Evolutionary conservation across 225 moss, liverwort and hornwort species (phyloP).

Genomic region (Pleurozium schreberi): DNA sequence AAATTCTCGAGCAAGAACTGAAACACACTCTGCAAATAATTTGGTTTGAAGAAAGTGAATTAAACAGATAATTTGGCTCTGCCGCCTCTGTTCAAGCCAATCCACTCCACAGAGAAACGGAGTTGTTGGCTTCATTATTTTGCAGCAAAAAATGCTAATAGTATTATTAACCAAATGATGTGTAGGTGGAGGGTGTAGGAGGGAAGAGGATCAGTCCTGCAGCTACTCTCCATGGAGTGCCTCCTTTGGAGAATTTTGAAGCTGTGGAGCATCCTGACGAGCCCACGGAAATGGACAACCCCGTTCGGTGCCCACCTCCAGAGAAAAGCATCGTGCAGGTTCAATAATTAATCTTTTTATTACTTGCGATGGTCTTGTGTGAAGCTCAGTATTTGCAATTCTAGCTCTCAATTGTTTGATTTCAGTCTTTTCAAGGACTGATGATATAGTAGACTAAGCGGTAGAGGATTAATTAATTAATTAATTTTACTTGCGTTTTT

Average conservation of each 20-base stretch:
- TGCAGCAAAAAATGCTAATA: background rate
- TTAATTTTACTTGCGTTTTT: too few species aligned
- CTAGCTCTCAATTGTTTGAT: background rate
- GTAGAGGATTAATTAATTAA: too few species aligned
- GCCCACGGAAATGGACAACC: constrained; percentile 16
- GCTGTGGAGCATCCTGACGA: constrained; percentile 34
- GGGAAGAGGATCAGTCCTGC: constrained; percentile 23
- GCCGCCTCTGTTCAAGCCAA: background rate
- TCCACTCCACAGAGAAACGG: background rate
- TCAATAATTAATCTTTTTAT: background rate
- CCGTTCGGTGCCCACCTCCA: constrained; percentile 23
- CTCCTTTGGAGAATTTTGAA: constrained; percentile 20
- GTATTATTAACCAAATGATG: background rate
- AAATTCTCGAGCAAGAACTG: background rate
- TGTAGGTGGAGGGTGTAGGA: constrained; percentile 22
- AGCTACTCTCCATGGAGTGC: constrained; percentile 32
- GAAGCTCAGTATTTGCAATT: background rate
- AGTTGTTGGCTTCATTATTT: background rate
- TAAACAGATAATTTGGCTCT: background rate
- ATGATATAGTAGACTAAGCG: too few species aligned
- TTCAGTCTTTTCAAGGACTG: too few species aligned
- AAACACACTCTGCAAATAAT: background rate
- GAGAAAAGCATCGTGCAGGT: constrained; percentile 27
- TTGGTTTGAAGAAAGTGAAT: background rate
- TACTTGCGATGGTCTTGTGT: background rate